A percentile compares a stretch with the other conserved stretches of the same genome.
Conservation (phyloP, 805 yeast genomes). For the Crinitomyces ghanaensis region DNA sequence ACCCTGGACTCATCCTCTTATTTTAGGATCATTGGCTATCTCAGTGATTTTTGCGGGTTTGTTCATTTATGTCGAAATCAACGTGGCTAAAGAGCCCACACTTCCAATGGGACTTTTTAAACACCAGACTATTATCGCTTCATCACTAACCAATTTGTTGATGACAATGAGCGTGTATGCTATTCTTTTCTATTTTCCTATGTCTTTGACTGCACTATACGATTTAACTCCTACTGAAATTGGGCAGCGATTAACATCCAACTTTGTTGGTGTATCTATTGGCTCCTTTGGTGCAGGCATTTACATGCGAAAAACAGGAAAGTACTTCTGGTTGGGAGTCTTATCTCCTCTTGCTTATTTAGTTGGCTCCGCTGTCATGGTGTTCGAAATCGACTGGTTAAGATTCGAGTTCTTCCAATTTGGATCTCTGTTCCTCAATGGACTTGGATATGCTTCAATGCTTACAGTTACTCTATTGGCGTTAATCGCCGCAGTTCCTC, state of each 20-base stretch:
- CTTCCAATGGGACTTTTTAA: constrained; percentile 50
- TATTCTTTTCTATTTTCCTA: constrained; percentile 57
- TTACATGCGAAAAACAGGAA: constrained; percentile 57
- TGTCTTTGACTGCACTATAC: constrained; percentile 47
- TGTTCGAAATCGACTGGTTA: no score
- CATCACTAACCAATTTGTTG: constrained; percentile 60
- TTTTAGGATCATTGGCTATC: constrained; percentile 26
- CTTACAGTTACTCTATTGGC: constrained; percentile 65
- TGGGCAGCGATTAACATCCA: constrained; percentile 39
- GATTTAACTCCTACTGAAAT: constrained; percentile 43
- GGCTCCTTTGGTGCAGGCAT: constrained; percentile 61
- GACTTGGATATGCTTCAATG: constrained; percentile 54
- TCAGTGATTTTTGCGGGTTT: constrained; percentile 26
- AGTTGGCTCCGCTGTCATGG: constrained; percentile 35
- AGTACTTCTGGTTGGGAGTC: constrained; percentile 40
- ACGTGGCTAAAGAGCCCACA: constrained; percentile 50
- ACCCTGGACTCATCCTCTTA: constrained; percentile 34
- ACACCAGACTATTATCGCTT: constrained; percentile 49
- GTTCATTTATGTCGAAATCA: constrained; percentile 43
- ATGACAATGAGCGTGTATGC: constrained; percentile 58
- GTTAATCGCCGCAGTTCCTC: constrained; percentile 63
- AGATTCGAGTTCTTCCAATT: constrained; percentile 27
- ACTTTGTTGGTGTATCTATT: constrained; percentile 53
- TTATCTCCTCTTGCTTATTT: constrained; percentile 33
- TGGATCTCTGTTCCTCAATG: constrained; percentile 39